Evolutionary conservation across 2,329 filamentous ascomycete species (phyloP).

Genomic region (Coleophoma eucalyptorum): DNA sequence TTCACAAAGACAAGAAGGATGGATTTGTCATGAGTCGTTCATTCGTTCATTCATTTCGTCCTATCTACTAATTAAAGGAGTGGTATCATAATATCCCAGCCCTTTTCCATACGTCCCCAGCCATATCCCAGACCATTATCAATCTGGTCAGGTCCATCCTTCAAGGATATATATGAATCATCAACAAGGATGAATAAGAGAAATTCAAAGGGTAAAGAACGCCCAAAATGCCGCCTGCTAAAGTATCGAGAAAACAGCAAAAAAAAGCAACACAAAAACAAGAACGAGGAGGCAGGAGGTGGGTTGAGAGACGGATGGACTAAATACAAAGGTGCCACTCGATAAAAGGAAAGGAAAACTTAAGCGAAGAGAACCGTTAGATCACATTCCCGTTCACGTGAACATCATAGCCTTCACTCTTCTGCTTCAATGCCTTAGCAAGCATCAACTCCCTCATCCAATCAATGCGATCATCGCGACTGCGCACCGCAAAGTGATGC

Average conservation of each 20-base stretch:
- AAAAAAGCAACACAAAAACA: neutral
- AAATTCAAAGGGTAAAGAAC: constrained; percentile 12
- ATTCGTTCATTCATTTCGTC: too few species aligned
- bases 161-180: too few species aligned
- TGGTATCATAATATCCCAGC: too few species aligned
- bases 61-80: too few species aligned
- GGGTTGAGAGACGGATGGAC: constrained; percentile 6
- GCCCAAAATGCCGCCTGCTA: constrained; percentile 14
- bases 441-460: constrained; percentile 97
- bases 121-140: too few species aligned
- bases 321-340: constrained; percentile 13
- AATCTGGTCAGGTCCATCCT: too few species aligned
- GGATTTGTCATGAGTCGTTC: too few species aligned
- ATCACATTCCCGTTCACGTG: constrained; percentile 79
- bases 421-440: constrained; percentile 80
- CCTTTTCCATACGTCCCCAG: too few species aligned
- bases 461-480: constrained; percentile 85
- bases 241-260: neutral
- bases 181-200: constrained; percentile 1
- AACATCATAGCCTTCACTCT: constrained; percentile 78
- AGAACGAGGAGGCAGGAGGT: neutral
- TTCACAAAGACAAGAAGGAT: too few species aligned
- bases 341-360: constrained; percentile 5
- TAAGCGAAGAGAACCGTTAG: constrained; percentile 25
- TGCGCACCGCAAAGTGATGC: constrained; percentile 90